Conservation (phyloP, 768 basidiomycete genomes). For the Suillus occidentalis region DNA sequence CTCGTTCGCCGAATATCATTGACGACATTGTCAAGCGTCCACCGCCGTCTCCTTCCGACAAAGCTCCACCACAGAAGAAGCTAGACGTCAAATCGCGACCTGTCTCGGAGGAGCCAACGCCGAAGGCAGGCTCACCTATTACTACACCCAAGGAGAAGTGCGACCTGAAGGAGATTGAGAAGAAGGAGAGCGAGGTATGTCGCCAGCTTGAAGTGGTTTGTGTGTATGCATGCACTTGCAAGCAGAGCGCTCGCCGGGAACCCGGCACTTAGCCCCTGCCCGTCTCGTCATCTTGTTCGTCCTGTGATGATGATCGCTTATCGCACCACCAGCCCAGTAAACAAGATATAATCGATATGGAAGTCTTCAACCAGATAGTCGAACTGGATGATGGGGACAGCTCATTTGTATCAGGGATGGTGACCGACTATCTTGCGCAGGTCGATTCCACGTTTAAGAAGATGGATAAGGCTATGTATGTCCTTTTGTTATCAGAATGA, state of each 20-base stretch:
- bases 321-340: constrained; percentile 11
- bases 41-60: constrained; percentile 34
- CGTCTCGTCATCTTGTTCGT: constrained; percentile 1
- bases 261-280: neutral
- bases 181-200: constrained; percentile 28
- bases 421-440: constrained; percentile 78
- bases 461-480: constrained; percentile 83
- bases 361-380: constrained; percentile 81
- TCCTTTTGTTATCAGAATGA: constrained; percentile 20
- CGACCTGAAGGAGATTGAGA: constrained; percentile 17
- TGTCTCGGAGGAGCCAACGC: constrained; percentile 24
- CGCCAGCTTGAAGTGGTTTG: neutral
- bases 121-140: constrained; percentile 15
- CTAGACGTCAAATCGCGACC: constrained; percentile 31
- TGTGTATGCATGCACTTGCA: neutral
- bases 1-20: constrained; percentile 29
- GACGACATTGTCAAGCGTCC: constrained; percentile 30
- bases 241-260: constrained; percentile 2
- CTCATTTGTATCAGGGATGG: constrained; percentile 81
- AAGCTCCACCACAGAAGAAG: constrained; percentile 31
- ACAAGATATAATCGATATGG: constrained; percentile 66
- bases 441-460: constrained; percentile 70
- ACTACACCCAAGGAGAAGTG: constrained; percentile 10
- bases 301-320: neutral
- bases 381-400: constrained; percentile 83